Percentiles rank a stretch among this genome's conserved stretches.
Evolutionary conservation across 768 basidiomycete species (phyloP).

Genomic region (Asterophora parasitica): DNA sequence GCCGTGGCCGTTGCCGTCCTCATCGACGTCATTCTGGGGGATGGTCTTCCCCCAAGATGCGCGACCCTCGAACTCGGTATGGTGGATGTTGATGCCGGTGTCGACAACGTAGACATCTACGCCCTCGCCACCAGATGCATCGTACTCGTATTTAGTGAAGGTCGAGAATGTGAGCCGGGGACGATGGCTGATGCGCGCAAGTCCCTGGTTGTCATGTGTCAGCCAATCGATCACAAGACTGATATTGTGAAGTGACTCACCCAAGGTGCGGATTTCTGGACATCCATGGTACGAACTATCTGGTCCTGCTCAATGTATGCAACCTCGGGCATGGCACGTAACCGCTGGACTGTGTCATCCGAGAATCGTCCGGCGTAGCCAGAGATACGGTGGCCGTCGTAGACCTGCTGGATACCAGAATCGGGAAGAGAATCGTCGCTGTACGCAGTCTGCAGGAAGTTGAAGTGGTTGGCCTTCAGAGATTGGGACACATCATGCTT

Average conservation of each 20-base stretch:
- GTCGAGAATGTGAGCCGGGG: constrained; percentile 68
- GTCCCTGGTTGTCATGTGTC: constrained; percentile 56
- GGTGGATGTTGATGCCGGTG: constrained; percentile 84
- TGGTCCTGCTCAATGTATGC: constrained; percentile 93
- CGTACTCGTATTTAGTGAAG: constrained; percentile 79
- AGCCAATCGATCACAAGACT: constrained; percentile 10
- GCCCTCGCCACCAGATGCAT: constrained; percentile 74
- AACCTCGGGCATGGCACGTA: constrained; percentile 85
- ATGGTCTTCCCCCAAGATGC: constrained; percentile 93
- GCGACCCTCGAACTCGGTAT: constrained; percentile 85
- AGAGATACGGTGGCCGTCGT: constrained; percentile 55
- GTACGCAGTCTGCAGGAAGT: constrained; percentile 66
- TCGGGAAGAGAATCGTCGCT: constrained; percentile 47
- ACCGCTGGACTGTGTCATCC: constrained; percentile 59
- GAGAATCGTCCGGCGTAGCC: constrained; percentile 85
- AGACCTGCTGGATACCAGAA: constrained; percentile 69
- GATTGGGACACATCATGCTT: constrained; percentile 60
- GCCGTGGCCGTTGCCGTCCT: constrained; percentile 95
- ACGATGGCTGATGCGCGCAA: constrained; percentile 93
- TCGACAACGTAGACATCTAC: constrained; percentile 90
- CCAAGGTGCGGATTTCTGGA: constrained; percentile 80
- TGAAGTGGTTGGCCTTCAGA: constrained; percentile 71
- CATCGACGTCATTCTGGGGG: constrained; percentile 75
- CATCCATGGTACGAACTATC: constrained; percentile 72
- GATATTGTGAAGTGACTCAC: constrained; percentile 37